Conservation (phyloP, 345 rosid genomes). For the Mangifera indica region DNA sequence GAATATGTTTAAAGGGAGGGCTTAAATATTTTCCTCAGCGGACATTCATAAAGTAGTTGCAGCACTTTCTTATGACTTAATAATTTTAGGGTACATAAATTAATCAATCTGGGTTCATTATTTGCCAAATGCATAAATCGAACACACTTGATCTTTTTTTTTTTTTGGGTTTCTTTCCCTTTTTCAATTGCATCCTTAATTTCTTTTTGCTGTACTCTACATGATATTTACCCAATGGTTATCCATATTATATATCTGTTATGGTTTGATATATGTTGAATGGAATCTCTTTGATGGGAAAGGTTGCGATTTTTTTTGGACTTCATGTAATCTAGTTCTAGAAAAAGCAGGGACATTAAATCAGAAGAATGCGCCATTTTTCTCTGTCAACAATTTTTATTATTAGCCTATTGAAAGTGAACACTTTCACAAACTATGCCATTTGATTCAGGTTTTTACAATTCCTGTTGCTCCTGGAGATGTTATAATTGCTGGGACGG, state of each 20-base stretch:
- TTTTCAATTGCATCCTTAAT: background rate
- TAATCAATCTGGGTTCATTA: background rate
- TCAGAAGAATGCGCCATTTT: background rate
- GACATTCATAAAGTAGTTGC: background rate
- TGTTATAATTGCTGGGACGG: conserved; percentile 86
- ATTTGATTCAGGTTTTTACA: conserved; percentile 62
- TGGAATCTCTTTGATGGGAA: no score
- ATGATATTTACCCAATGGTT: background rate
- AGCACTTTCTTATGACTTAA: background rate
- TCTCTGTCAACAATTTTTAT: background rate
- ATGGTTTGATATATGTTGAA: background rate
- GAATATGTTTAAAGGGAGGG: background rate
- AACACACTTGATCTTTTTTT: background rate
- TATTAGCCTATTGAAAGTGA: background rate
- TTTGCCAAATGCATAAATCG: background rate
- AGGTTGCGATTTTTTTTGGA: background rate
- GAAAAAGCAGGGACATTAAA: background rate
- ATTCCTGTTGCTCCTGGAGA: conserved; percentile 92
- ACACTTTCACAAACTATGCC: conserved; percentile 3
- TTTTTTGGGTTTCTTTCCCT: background rate
- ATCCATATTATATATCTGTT: background rate
- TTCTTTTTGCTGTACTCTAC: background rate
- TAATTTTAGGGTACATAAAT: background rate
- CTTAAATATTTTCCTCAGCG: background rate
- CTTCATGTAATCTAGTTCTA: background rate